phyloP scores from a whole-genome alignment of 2,329 filamentous ascomycete genomes.

The Botrytis byssoidea region DNA sequence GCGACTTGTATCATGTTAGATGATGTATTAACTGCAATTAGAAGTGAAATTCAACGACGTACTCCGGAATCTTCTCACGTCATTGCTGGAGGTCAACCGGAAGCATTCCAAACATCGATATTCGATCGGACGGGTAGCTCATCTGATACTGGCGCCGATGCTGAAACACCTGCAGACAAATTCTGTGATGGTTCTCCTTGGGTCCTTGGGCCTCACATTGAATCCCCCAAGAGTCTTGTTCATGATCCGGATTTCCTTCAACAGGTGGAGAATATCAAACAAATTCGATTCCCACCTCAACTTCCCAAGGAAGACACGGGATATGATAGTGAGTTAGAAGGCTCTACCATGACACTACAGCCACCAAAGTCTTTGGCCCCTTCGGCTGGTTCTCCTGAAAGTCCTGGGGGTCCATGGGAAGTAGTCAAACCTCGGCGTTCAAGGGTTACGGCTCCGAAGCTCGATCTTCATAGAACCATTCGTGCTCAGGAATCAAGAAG shows the following conservation, averaged over 20 bases:
- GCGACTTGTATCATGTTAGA: conserved; percentile 41
- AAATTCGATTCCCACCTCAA: conserved; percentile 25
- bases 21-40: conserved; percentile 42
- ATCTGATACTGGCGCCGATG: conserved; percentile 45
- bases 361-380: neutral
- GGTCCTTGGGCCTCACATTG: conserved; percentile 30
- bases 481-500: conserved; percentile 42
- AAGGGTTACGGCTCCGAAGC: conserved; percentile 29
- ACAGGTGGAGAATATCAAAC: conserved; percentile 22
- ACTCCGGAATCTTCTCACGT: conserved; percentile 44
- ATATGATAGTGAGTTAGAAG: conserved; percentile 37
- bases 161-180: conserved; percentile 42
- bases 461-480: conserved; percentile 44
- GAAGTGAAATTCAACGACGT: conserved; percentile 45
- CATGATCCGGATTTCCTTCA: conserved; percentile 27
- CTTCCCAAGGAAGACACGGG: conserved; percentile 31
- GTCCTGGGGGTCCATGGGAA: conserved; percentile 33
- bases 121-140: conserved; percentile 52
- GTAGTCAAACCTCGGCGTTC: conserved; percentile 23
- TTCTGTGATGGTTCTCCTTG: conserved; percentile 35
- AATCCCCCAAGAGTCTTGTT: conserved; percentile 33
- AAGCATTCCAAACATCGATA: conserved; percentile 44
- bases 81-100: conserved; percentile 41
- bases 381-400: conserved; percentile 18
- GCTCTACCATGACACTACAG: conserved; percentile 27